Percentiles rank a stretch among this genome's conserved stretches.
phyloP scores from a whole-genome alignment of 768 basidiomycete species.

The Psilocybe cyanescens region DNA sequence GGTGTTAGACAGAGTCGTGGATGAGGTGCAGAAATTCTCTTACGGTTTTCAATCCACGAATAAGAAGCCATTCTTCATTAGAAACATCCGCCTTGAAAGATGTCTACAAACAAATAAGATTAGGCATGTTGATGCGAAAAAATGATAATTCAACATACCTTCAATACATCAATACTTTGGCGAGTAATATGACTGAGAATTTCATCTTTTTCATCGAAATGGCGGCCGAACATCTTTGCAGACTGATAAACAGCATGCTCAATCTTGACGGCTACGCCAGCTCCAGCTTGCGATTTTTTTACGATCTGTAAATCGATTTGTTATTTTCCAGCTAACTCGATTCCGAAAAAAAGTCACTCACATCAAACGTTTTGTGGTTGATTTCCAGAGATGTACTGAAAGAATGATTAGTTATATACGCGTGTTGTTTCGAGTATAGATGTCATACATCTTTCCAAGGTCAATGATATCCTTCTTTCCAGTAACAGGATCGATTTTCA shows the following conservation, averaged over 20 bases:
- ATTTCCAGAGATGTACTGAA: slow-evolving; percentile 93
- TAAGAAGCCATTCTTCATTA: slow-evolving; percentile 92
- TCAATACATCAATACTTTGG: slow-evolving; percentile 93
- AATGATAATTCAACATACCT: slow-evolving; percentile 50
- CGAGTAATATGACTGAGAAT: slow-evolving; percentile 88
- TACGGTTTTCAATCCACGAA: slow-evolving; percentile 85
- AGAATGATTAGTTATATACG: slow-evolving; percentile 2
- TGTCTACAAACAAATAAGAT: slow-evolving; percentile 44
- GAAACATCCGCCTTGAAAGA: slow-evolving; percentile 90
- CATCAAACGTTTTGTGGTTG: slow-evolving; percentile 90
- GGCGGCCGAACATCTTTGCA: slow-evolving; percentile 93
- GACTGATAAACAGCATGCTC: slow-evolving; percentile 97
- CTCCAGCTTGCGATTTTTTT: slow-evolving; percentile 94
- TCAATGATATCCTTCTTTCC: slow-evolving; percentile 90
- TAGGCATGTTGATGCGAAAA: not conserved
- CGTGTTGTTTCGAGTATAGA: slow-evolving; percentile 1
- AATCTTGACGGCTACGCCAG: slow-evolving; percentile 97
- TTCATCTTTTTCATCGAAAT: slow-evolving; percentile 97
- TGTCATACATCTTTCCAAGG: slow-evolving; percentile 89
- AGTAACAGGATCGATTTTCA: slow-evolving; percentile 86
- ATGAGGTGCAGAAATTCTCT: slow-evolving; percentile 22
- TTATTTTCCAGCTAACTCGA: slow-evolving; percentile 2
- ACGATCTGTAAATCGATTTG: slow-evolving; percentile 59
- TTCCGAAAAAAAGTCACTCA: slow-evolving; percentile 34
- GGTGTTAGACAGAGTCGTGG: not conserved